These are phyloP conservation scores for Barbarea vulgaris DNA, from an alignment of 345 rosid genomes.

Conservation along the genomic window DNA sequence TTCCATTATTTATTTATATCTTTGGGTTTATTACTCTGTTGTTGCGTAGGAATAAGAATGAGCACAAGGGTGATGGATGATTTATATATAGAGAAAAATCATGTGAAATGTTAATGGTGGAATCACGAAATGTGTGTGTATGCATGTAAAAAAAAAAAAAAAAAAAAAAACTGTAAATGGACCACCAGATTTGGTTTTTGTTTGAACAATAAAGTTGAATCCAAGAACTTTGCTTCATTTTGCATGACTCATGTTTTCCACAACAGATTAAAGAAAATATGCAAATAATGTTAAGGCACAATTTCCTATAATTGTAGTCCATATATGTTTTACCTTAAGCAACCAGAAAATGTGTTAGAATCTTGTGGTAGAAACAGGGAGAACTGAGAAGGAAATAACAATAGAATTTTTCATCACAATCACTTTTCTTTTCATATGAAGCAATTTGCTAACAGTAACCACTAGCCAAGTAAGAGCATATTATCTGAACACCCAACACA, in stretches of 20 bases:
- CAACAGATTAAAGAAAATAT: neutral
- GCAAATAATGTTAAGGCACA: neutral
- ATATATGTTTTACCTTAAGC: neutral
- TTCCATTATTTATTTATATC: conserved; percentile 20
- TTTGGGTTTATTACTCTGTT: conserved; percentile 1
- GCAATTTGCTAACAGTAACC: too few species aligned
- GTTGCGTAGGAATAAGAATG: neutral
- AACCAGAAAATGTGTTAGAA: neutral
- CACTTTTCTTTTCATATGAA: too few species aligned
- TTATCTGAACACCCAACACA: neutral
- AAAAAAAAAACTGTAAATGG: conserved; percentile 19
- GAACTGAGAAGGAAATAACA: too few species aligned
- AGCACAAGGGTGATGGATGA: neutral
- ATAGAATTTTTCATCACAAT: too few species aligned
- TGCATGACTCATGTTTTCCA: conserved; percentile 29
- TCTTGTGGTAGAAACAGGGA: neutral
- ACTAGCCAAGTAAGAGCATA: too few species aligned
- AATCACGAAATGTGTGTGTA: conserved; percentile 27
- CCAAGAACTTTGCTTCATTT: conserved; percentile 25
- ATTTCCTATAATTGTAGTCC: neutral
- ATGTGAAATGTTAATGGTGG: conserved; percentile 30
- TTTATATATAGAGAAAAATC: conserved; percentile 24
- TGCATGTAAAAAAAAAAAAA: conserved; percentile 37
- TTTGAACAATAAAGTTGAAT: conserved; percentile 27
- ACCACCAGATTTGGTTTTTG: conserved; percentile 16